A percentile compares a stretch with the other conserved stretches of the same genome.
phyloP scores from a whole-genome alignment of 345 rosid genomes.

The Citrus maxima region DNA sequence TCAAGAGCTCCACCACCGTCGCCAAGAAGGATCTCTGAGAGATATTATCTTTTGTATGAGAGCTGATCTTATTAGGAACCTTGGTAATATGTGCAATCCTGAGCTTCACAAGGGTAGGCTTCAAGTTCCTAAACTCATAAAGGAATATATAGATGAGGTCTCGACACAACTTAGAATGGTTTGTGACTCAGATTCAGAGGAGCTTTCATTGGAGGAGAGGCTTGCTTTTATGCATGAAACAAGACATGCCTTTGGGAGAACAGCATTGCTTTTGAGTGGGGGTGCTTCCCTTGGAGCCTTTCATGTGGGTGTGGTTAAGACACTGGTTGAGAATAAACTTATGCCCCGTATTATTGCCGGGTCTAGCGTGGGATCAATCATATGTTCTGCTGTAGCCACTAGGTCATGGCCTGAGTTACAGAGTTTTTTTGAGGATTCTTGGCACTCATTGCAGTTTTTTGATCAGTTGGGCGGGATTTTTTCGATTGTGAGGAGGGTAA shows the following conservation, averaged over 20 bases:
- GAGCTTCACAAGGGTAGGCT: conserved; percentile 98
- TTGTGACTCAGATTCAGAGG: conserved; percentile 80
- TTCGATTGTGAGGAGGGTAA: conserved; percentile 76
- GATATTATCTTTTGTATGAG: conserved; percentile 96
- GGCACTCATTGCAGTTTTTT: conserved; percentile 78
- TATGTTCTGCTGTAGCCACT: conserved; percentile 82
- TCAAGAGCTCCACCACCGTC: conserved; percentile 77
- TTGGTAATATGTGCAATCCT: conserved; percentile 95
- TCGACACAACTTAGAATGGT: conserved; percentile 93
- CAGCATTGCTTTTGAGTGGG: conserved; percentile 97
- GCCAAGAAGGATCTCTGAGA: conserved; percentile 82
- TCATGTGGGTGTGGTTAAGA: conserved; percentile 88
- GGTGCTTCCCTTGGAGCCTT: conserved; percentile 98
- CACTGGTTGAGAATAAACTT: conserved; percentile 87
- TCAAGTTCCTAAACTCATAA: conserved; percentile 85
- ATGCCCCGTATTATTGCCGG: conserved; percentile 92
- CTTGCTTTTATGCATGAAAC: conserved; percentile 97
- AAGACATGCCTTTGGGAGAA: conserved; percentile 94
- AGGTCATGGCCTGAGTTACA: conserved; percentile 98
- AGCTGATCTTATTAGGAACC: conserved; percentile 91
- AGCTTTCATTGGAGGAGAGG: conserved; percentile 92
- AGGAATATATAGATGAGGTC: conserved; percentile 93
- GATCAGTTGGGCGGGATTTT: conserved; percentile 93
- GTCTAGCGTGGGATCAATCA: conserved; percentile 95
- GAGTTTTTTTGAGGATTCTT: conserved; percentile 80